Evolutionary conservation across 2,329 filamentous ascomycete genomes (phyloP).

Genomic region (Ophiostoma tasmaniense): DNA sequence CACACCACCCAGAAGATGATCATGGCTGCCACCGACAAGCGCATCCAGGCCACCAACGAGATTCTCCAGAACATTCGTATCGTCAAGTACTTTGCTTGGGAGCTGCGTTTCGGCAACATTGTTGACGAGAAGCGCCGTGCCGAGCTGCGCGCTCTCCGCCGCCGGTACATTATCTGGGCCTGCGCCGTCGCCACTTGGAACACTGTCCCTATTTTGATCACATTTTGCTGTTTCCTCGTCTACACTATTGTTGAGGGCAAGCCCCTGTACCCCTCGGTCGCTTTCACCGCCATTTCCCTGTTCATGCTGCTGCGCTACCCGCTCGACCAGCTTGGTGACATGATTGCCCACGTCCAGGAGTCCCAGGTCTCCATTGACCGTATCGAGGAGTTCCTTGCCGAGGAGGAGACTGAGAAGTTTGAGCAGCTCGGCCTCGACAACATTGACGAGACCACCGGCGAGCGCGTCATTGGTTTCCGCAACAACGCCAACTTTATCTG

Average conservation of each 20-base stretch:
- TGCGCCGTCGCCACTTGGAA: slow-evolving; percentile 92
- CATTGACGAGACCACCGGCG: slow-evolving; percentile 57
- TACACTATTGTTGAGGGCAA: slow-evolving; percentile 89
- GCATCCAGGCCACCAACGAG: slow-evolving; percentile 94
- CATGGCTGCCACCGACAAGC: slow-evolving; percentile 84
- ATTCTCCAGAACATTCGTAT: slow-evolving; percentile 95
- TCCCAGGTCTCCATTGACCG: slow-evolving; percentile 94
- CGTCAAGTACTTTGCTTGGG: slow-evolving; percentile 99
- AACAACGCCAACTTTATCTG: slow-evolving; percentile 74
- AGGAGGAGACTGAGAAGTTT: slow-evolving; percentile 96
- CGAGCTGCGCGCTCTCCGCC: slow-evolving; percentile 71
- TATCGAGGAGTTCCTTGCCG: slow-evolving; percentile 85
- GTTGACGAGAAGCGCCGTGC: slow-evolving; percentile 79
- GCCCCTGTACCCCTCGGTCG: slow-evolving; percentile 80
- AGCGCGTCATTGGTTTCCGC: slow-evolving; percentile 73
- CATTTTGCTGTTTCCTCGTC: slow-evolving; percentile 89
- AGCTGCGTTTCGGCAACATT: slow-evolving; percentile 75
- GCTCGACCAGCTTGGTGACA: slow-evolving; percentile 91
- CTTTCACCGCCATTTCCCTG: slow-evolving; percentile 91
- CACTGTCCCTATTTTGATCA: slow-evolving; percentile 88
- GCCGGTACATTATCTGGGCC: slow-evolving; percentile 85
- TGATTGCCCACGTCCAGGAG: slow-evolving; percentile 97
- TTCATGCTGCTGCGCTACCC: slow-evolving; percentile 91
- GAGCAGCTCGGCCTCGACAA: slow-evolving; percentile 67
- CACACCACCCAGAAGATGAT: slow-evolving; percentile 81